A percentile compares a stretch with the other conserved stretches of the same genome.
phyloP scores from a whole-genome alignment of 2,329 filamentous ascomycete genomes.

The Sphaerostilbella broomeana region DNA sequence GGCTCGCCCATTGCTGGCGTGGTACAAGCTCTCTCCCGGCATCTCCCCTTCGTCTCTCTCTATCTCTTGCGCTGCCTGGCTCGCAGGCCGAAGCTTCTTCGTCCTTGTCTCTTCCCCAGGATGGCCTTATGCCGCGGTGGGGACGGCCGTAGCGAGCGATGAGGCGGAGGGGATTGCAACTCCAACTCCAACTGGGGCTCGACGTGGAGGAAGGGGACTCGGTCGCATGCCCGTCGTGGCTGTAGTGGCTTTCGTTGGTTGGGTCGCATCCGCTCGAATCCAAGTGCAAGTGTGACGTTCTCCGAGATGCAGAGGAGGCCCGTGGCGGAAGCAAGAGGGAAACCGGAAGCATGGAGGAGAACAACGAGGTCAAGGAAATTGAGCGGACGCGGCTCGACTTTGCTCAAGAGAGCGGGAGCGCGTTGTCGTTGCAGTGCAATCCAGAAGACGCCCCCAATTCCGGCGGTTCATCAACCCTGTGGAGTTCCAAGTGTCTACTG shows the following conservation, averaged over 20 bases:
- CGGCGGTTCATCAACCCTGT: slow-evolving; percentile 4
- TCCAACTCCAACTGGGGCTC: too few relatives aligned
- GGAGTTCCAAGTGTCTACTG: too few relatives aligned
- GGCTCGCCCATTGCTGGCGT: slow-evolving; percentile 40
- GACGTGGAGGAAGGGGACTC: slow-evolving; percentile 10
- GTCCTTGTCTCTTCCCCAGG: not conserved
- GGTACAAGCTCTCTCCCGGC: slow-evolving; percentile 29
- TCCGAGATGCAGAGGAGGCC: slow-evolving; percentile 9
- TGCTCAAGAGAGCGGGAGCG: slow-evolving; percentile 7
- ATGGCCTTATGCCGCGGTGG: slow-evolving; percentile 3
- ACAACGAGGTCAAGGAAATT: not conserved
- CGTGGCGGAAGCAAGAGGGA: not conserved
- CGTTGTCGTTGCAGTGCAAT: not conserved
- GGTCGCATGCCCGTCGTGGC: slow-evolving; percentile 16
- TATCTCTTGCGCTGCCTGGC: not conserved
- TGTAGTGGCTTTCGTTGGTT: slow-evolving; percentile 9
- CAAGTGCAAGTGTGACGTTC: slow-evolving; percentile 8
- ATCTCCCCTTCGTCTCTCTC: slow-evolving; percentile 17
- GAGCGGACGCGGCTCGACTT: slow-evolving; percentile 7
- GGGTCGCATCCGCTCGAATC: slow-evolving; percentile 15
- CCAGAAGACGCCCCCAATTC: slow-evolving; percentile 5
- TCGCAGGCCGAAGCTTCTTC: not conserved
- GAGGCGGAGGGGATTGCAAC: slow-evolving; percentile 7
- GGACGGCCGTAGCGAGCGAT: slow-evolving; percentile 4
- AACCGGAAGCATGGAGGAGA: not conserved